Evolutionary conservation across 176 grass and related monocot genomes (phyloP).

Genomic region (Rhipidocladum racemiflorum): DNA sequence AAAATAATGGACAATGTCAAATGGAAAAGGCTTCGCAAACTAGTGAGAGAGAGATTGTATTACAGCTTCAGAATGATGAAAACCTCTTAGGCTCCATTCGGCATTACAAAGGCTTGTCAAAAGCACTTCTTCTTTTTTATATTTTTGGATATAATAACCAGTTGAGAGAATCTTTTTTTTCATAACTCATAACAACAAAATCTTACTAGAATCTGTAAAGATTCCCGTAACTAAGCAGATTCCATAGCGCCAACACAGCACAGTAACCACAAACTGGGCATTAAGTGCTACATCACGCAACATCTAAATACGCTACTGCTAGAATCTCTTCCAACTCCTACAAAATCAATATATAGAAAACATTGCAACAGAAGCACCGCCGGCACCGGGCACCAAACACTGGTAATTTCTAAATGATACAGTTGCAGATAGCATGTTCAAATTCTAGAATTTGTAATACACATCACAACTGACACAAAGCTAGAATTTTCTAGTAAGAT

Average conservation of each 20-base stretch:
- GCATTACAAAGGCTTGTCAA: neutral
- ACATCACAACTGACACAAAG: neutral
- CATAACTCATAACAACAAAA: neutral
- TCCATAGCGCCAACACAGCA: neutral
- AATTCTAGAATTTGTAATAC: neutral
- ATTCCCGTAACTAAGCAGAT: neutral
- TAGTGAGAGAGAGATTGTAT: neutral
- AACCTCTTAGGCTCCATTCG: neutral
- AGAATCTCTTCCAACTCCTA: neutral
- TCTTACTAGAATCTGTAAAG: neutral
- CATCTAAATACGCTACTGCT: neutral
- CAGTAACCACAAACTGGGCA: neutral
- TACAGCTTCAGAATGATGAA: neutral
- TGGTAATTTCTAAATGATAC: neutral
- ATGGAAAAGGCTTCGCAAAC: neutral
- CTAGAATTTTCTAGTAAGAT: neutral
- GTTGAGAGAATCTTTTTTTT: neutral
- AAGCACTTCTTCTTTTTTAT: neutral
- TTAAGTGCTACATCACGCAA: slow-evolving; percentile 3
- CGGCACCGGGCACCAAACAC: neutral
- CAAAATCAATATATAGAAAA: neutral
- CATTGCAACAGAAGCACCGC: neutral
- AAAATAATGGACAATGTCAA: slow-evolving; percentile 3
- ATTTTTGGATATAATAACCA: slow-evolving; percentile 3
- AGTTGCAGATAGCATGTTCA: neutral